Evolutionary conservation across 768 basidiomycete species (phyloP), one percentile per base, ranked within the genome.

Genomic region (Pleurotus salmoneostramineus): DNA sequence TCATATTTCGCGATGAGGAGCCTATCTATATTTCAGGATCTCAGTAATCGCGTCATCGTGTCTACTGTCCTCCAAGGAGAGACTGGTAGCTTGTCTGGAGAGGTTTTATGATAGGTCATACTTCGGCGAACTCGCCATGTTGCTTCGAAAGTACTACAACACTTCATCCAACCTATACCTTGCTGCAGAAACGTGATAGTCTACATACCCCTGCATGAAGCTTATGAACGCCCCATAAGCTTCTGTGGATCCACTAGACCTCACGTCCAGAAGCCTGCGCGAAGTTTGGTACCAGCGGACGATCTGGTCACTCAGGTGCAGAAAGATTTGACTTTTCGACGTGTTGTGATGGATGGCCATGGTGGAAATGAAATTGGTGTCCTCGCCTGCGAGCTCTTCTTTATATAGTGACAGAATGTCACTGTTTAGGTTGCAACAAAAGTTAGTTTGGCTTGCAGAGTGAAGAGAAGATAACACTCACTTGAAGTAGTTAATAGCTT

Each of bases 351-450:
- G 36, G 33, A 14, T 15, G 15, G 52, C 52, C 31, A 55, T 27
- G 17, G 40, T n/a, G 14, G 52, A 55, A 8, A 40, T 14, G 42
- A n/a, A 55, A n/a, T 55, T 55, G 42, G 35, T n/a, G 11, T n/a
- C 32, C 8, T 55, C 52, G 12, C 35, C 35, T 15, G 10, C 34
- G 4, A 55, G 35, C 5, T 55, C 52, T 33, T 55, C 52, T 17
- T 55, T 55, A 21, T 40, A 55, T 12, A 55, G 37, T n/a, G 52
- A 55, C 4, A 55, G 37, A 8, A 55, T 42, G 33, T 55, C 52
- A 12, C 52, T 55, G n/a, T 2, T 44, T 2, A 40, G 47, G 3
- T 8, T 21, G 52, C 8, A n/a, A 36, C 27, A 35, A 33, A 12
- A 55, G 21, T 14, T 14, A 21, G 52, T 51, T 21, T 6, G 15